A percentile compares a stretch with the other conserved stretches of the same genome.
Evolutionary conservation across 2,329 filamentous ascomycete genomes (phyloP).

Genomic region (Arthrobotrys entomopaga): DNA sequence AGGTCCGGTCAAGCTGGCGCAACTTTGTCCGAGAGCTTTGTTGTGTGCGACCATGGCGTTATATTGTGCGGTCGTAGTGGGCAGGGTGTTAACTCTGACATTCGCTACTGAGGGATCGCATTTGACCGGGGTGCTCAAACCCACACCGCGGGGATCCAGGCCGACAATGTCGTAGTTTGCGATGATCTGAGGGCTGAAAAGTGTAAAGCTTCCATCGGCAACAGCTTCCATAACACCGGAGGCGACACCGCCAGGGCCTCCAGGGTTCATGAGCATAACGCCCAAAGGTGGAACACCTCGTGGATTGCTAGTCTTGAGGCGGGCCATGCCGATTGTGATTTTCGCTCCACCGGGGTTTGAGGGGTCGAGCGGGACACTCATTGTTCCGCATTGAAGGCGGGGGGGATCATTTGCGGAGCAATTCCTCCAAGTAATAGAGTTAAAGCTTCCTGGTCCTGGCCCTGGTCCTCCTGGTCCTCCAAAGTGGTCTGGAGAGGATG

Average conservation of each 20-base stretch:
- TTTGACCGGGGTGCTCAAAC: conserved; percentile 62
- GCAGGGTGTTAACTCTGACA: conserved; percentile 61
- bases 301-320: conserved; percentile 1
- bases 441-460: not conserved
- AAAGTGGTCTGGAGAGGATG: too few species aligned
- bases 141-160: conserved; percentile 64
- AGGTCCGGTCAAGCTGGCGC: not conserved
- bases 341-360: conserved; percentile 4
- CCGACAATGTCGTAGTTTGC: conserved; percentile 64
- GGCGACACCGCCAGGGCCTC: conserved; percentile 62
- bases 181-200: conserved; percentile 58
- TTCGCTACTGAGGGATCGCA: conserved; percentile 63
- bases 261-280: conserved; percentile 63
- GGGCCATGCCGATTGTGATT: conserved; percentile 11
- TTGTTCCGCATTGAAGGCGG: conserved; percentile 19
- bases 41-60: conserved; percentile 62
- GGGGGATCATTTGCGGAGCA: conserved; percentile 6
- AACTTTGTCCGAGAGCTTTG: not conserved
- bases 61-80: conserved; percentile 62
- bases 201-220: conserved; percentile 6
- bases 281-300: conserved; percentile 57
- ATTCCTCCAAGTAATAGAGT: conserved; percentile 10
- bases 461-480: not conserved
- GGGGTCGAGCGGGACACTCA: conserved; percentile 6
- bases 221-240: conserved; percentile 56